A percentile compares a stretch with the other conserved stretches of the same genome.
phyloP scores from a whole-genome alignment of 768 basidiomycete species.

The Pholiota molesta region DNA sequence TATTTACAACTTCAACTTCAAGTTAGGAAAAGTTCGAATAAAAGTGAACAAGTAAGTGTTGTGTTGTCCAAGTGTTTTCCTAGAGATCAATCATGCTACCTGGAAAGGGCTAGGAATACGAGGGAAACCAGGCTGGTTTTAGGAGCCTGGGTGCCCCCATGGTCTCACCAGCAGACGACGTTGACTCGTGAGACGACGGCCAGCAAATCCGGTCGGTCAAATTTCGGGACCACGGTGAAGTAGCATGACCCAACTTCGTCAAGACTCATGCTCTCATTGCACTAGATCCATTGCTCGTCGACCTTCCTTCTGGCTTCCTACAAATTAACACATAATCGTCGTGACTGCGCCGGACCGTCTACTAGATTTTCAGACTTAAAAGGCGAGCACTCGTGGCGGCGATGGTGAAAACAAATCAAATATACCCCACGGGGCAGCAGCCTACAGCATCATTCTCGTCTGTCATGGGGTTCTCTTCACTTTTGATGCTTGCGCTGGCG shows the following conservation, averaged over 20 bases:
- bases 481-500: constrained; percentile 14
- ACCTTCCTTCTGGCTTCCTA: not conserved
- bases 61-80: too few relatives aligned
- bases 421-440: not conserved
- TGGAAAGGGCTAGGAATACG: too few relatives aligned
- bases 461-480: constrained; percentile 19
- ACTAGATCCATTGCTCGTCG: not conserved
- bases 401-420: not conserved
- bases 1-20: too few relatives aligned
- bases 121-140: too few relatives aligned
- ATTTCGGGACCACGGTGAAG: not conserved
- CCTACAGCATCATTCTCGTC: not conserved
- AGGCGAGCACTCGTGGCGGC: not conserved
- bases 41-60: too few relatives aligned
- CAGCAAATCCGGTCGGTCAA: constrained; percentile 1
- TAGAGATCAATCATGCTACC: too few relatives aligned
- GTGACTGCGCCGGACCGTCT: not conserved
- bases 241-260: not conserved
- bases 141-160: too few relatives aligned
- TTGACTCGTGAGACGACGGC: too few relatives aligned
- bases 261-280: not conserved
- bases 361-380: not conserved
- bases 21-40: too few relatives aligned
- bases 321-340: not conserved
- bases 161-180: too few relatives aligned